phyloP scores from a whole-genome alignment of 2,329 filamentous ascomycete species.

The Neobulgaria alba region DNA sequence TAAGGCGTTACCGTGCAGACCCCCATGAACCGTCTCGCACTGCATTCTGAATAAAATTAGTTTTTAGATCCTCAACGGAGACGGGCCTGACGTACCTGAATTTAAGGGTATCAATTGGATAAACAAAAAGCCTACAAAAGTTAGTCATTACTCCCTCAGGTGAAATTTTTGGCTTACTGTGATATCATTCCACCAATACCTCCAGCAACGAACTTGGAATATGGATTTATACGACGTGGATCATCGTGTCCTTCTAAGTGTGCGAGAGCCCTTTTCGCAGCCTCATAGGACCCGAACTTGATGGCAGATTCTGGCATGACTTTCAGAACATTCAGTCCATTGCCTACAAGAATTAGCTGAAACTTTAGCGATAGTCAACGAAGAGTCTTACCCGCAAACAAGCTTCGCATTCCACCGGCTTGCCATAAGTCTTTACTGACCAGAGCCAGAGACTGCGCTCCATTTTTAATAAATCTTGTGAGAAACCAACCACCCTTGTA shows the following conservation, averaged over 20 bases:
- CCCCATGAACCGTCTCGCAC: slow-evolving; percentile 84
- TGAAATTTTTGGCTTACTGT: slow-evolving; percentile 49
- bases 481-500: slow-evolving; percentile 62
- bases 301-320: slow-evolving; percentile 99
- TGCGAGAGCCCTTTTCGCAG: slow-evolving; percentile 79
- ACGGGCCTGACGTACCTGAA: slow-evolving; percentile 44
- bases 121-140: slow-evolving; percentile 67
- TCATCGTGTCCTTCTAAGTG: slow-evolving; percentile 83
- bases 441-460: slow-evolving; percentile 59
- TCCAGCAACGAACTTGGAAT: slow-evolving; percentile 84
- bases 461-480: slow-evolving; percentile 50
- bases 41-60: slow-evolving; percentile 50
- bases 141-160: background rate
- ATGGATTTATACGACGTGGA: slow-evolving; percentile 66
- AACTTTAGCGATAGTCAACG: slow-evolving; percentile 5
- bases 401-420: slow-evolving; percentile 75
- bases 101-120: slow-evolving; percentile 44
- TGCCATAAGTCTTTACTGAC: slow-evolving; percentile 75
- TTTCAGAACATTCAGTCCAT: slow-evolving; percentile 92
- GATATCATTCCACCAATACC: slow-evolving; percentile 90
- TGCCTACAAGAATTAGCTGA: slow-evolving; percentile 49
- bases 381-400: slow-evolving; percentile 71
- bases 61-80: slow-evolving; percentile 2
- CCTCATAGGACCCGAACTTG: slow-evolving; percentile 97
- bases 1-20: slow-evolving; percentile 72